Conservation (phyloP, 768 basidiomycete species). For the Pleurotus pulmonarius region DNA sequence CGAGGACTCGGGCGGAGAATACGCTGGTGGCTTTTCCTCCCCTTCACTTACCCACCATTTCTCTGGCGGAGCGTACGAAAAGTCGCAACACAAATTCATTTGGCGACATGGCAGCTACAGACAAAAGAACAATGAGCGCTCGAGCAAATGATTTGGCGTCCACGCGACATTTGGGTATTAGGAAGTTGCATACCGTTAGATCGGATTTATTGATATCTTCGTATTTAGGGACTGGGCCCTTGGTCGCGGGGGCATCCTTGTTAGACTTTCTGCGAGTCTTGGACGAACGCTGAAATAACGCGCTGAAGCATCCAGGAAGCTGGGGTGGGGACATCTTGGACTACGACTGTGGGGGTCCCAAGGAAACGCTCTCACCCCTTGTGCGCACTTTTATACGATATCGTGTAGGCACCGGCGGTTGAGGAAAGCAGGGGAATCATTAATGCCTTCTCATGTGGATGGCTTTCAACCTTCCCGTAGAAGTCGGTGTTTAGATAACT, state of each 20-base stretch:
- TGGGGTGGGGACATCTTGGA: conserved; percentile 11
- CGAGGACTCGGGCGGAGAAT: conserved; percentile 21
- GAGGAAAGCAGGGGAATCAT: not conserved
- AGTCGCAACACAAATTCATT: conserved; percentile 42
- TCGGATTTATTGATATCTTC: conserved; percentile 12
- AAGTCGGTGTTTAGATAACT: no score
- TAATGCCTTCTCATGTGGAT: conserved; percentile 5
- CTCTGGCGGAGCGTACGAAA: conserved; percentile 26
- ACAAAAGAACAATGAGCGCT: no score
- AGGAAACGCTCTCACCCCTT: no score
- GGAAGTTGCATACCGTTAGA: not conserved
- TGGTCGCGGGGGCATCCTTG: not conserved
- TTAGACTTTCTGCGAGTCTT: conserved; percentile 4
- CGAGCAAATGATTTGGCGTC: not conserved
- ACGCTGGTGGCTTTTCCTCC: conserved; percentile 37
- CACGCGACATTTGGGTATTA: not conserved
- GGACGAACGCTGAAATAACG: conserved; percentile 20
- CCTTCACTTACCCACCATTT: conserved; percentile 21
- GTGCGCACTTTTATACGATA: no score
- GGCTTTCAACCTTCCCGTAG: not conserved
- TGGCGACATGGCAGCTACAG: conserved; percentile 19
- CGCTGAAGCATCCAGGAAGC: conserved; percentile 31
- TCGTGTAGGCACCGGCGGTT: no score
- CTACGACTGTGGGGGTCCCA: no score
- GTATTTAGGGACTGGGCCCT: conserved; percentile 10